Base-by-base conservation (phyloP, 108 stramenopile genomes). In the Bacterosira constricta region DNA sequence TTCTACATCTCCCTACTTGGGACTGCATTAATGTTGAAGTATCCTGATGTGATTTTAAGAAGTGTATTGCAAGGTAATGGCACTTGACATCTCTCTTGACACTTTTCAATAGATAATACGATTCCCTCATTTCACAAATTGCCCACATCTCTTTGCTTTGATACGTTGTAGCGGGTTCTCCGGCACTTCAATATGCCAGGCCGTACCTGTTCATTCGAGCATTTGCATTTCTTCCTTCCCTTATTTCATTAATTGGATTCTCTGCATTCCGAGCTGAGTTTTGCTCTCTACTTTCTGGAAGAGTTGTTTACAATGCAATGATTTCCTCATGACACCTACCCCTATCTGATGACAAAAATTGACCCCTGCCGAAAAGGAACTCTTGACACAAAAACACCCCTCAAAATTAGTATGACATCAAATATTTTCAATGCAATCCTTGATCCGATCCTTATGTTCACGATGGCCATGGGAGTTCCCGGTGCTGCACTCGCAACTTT, bases 401-500 rank as follows among this genome's bases (percentile, higher is more conserved):
- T 96, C 27, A 88, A 88, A 83, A 89, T 96, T 29, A 89, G 88
- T 73, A 26, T 77, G 1, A 76, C 89, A 57, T 80, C 93, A 44
- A 94, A 96, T 57, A 27, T 87, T 5, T 86, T 94, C 82, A 94
- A 96, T 67, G 91, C 81, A 3, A 61, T 94, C 0, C 65, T 93
- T 21, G 95, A 94, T 73, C 95, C 95, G 4, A 80, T 96, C 57
- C 59, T 94, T 26, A 96, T 96, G 50, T 96, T 94, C 53, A 63
- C 85, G 0, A 42, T 87, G 54, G 55, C 76, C 3, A 90, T 94
- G 90, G 95, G 95, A 8, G 92, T 96, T 1, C 63, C 88, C 25
- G 95, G 95, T 21, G 95, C 95, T 36, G 95, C 95, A 13, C 46
- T 94, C 47, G 95, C 95, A 1, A 96, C 95, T 12, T 56, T 90